phyloP scores from a whole-genome alignment of 306 rosid species.

The Mucuna pruriens region DNA sequence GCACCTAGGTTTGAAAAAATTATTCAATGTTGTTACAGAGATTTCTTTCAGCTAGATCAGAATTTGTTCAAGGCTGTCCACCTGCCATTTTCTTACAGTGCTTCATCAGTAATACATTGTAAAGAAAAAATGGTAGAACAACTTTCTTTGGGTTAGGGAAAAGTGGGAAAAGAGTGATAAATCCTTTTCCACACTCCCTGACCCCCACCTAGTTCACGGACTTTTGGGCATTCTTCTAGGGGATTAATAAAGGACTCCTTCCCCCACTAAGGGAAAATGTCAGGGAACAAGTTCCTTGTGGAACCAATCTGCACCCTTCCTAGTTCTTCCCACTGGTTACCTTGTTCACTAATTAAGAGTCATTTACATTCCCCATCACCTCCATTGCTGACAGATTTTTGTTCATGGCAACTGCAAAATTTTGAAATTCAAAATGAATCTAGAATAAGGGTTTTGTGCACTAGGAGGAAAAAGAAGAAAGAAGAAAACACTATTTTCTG shows the following conservation, averaged over 20 bases:
- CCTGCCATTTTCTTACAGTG: background rate
- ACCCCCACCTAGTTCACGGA: background rate
- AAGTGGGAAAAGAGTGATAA: background rate
- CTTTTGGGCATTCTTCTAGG: background rate
- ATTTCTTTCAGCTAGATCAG: background rate
- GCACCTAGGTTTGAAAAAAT: background rate
- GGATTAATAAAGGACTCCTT: background rate
- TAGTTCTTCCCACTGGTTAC: background rate
- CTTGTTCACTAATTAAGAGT: background rate
- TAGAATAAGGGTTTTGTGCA: background rate
- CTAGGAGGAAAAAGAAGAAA: background rate
- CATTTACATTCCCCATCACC: background rate
- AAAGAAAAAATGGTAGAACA: background rate
- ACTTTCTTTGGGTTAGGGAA: background rate
- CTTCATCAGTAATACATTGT: background rate
- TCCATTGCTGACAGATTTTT: background rate
- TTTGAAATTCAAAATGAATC: conserved; percentile 12
- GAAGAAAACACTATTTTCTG: background rate
- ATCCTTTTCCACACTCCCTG: background rate
- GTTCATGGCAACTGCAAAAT: conserved; percentile 9
- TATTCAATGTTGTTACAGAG: background rate
- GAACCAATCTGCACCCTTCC: background rate
- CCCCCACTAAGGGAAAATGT: background rate
- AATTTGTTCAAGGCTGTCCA: background rate
- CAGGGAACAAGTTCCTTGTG: background rate